These are phyloP conservation scores for Craspedostauros australis DNA, from an alignment of 108 stramenopile genomes.

Conservation along the genomic window DNA sequence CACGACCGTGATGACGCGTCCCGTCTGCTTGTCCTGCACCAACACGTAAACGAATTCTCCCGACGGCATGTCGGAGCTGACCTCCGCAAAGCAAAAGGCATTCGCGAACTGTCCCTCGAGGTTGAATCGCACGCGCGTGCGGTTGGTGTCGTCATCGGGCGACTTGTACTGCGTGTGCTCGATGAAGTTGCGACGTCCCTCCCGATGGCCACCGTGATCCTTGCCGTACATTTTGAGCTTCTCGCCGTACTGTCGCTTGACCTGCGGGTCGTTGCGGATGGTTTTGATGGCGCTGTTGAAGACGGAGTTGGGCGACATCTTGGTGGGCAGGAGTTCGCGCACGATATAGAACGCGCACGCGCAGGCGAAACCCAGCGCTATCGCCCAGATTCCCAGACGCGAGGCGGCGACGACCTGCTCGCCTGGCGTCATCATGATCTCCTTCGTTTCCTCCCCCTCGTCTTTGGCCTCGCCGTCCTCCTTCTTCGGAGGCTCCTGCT, in stretches of 20 bases:
- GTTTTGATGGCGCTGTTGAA: conserved; percentile 62
- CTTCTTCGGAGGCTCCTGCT: too few relatives aligned
- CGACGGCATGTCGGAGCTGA: conserved; percentile 61
- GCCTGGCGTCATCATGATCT: conserved; percentile 84
- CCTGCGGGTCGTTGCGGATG: conserved; percentile 57
- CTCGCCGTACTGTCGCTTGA: conserved; percentile 78
- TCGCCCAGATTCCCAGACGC: conserved; percentile 74
- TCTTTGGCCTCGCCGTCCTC: conserved; percentile 12
- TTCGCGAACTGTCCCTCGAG: conserved; percentile 81
- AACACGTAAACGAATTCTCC: conserved; percentile 92
- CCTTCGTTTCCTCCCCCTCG: conserved; percentile 29
- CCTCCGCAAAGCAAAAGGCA: conserved; percentile 88
- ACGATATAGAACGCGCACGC: conserved; percentile 83
- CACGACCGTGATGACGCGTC: conserved; percentile 62
- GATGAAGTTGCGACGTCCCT: conserved; percentile 92
- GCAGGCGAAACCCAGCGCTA: conserved; percentile 58
- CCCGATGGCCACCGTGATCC: conserved; percentile 91
- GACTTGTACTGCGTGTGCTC: conserved; percentile 86
- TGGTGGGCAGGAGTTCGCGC: conserved; percentile 51
- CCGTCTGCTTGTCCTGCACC: conserved; percentile 89
- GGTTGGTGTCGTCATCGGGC: conserved; percentile 80
- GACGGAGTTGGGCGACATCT: conserved; percentile 87
- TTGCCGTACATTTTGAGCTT: conserved; percentile 88
- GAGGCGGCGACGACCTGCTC: conserved; percentile 82
- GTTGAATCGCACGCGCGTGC: conserved; percentile 89